Conservation (phyloP, 495 filamentous ascomycete species). For the Trypethelium eluteriae region DNA sequence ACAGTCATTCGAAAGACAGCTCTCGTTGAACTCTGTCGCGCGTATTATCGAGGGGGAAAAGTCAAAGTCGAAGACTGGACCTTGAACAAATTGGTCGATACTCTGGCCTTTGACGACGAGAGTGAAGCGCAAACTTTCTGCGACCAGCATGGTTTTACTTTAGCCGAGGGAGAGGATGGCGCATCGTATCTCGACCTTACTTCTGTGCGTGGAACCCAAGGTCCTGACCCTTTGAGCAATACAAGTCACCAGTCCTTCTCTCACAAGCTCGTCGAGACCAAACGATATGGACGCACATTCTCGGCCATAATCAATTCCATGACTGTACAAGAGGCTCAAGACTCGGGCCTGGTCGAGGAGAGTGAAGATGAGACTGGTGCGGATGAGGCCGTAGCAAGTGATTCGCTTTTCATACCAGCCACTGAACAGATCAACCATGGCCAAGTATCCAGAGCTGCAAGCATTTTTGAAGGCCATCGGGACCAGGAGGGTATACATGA, state of each 20-base stretch:
- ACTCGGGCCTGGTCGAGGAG: slow-evolving; percentile 21
- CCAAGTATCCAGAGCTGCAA: not conserved
- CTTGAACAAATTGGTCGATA: slow-evolving; percentile 53
- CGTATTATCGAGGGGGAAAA: slow-evolving; percentile 48
- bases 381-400: slow-evolving; percentile 17
- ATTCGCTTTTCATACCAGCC: slow-evolving; percentile 23
- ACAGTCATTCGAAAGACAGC: slow-evolving; percentile 68
- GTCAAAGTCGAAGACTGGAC: slow-evolving; percentile 63
- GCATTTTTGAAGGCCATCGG: not conserved
- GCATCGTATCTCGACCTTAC: slow-evolving; percentile 29
- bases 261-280: slow-evolving; percentile 22
- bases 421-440: not conserved
- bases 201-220: slow-evolving; percentile 17
- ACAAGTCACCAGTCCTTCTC: slow-evolving; percentile 24
- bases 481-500: not conserved
- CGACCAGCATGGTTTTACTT: slow-evolving; percentile 57
- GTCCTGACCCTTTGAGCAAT: slow-evolving; percentile 19
- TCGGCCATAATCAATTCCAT: slow-evolving; percentile 26
- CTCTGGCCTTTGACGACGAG: slow-evolving; percentile 65
- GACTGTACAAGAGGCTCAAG: slow-evolving; percentile 19
- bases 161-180: slow-evolving; percentile 40
- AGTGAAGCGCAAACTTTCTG: slow-evolving; percentile 64
- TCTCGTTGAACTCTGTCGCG: slow-evolving; percentile 59
- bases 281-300: slow-evolving; percentile 23
- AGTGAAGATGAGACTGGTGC: slow-evolving; percentile 14